phyloP scores from a whole-genome alignment of 1,284 basidiomycete genomes.

The Anthracocystis setariae region DNA sequence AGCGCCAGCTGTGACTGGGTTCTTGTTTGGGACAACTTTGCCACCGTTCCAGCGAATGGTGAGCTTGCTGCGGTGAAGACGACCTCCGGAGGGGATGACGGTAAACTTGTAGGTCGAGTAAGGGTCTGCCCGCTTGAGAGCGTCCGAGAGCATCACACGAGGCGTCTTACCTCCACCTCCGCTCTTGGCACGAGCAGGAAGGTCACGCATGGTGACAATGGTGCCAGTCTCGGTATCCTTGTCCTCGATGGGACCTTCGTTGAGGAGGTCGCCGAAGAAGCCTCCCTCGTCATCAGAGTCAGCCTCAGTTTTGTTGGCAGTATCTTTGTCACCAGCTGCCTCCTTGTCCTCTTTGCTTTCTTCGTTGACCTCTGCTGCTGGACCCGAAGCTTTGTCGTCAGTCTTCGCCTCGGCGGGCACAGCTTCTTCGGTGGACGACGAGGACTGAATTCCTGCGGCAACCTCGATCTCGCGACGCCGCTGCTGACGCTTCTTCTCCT shows the following conservation, averaged over 20 bases:
- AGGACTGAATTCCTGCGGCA: constrained; percentile 17
- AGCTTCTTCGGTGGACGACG: constrained; percentile 6
- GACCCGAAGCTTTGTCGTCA: background rate
- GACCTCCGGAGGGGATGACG: constrained; percentile 45
- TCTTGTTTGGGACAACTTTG: constrained; percentile 54
- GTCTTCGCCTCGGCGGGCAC: background rate
- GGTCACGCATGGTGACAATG: constrained; percentile 37
- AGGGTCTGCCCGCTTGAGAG: constrained; percentile 72
- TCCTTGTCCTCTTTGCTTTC: background rate
- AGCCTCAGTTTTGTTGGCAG: constrained; percentile 15
- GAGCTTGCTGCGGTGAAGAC: constrained; percentile 55
- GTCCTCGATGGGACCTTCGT: constrained; percentile 81
- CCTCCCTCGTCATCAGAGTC: constrained; percentile 70
- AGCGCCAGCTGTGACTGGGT: constrained; percentile 69
- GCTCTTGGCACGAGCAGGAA: constrained; percentile 56
- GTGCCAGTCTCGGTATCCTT: constrained; percentile 46
- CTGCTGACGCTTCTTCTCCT: constrained; percentile 67
- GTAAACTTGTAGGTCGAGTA: constrained; percentile 79
- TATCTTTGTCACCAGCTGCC: constrained; percentile 4
- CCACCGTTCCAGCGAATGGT: constrained; percentile 60
- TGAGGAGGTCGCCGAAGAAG: constrained; percentile 80
- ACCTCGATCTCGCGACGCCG: constrained; percentile 71
- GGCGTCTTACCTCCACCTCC: constrained; percentile 58
- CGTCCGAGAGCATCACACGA: constrained; percentile 58
- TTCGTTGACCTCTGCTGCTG: background rate